Conservation (phyloP, 768 basidiomycete genomes). For the Mycena polygramma region DNA sequence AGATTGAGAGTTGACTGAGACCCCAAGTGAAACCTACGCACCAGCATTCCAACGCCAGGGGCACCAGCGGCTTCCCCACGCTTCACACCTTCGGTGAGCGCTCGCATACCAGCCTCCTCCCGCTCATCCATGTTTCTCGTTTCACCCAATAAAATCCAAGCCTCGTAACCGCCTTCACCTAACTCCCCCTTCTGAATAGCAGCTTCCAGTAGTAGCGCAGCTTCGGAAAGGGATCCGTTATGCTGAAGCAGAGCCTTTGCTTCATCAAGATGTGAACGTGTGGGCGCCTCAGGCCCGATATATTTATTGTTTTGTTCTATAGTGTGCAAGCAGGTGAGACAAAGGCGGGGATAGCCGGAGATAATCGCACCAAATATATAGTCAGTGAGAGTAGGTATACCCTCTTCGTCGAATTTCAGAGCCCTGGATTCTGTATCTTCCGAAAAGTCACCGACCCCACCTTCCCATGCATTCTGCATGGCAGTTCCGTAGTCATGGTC, state of each 20-base stretch:
- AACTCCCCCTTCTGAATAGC: constrained; percentile 87
- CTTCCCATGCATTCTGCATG: constrained; percentile 78
- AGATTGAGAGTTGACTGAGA: not conserved
- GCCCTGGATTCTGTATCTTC: constrained; percentile 49
- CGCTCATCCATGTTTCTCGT: constrained; percentile 92
- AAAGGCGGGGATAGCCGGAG: not conserved
- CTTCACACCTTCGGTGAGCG: constrained; percentile 79
- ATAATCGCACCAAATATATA: constrained; percentile 82
- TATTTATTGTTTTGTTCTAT: constrained; percentile 82
- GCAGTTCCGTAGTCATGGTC: constrained; percentile 71
- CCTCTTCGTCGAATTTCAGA: constrained; percentile 75
- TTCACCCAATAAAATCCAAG: constrained; percentile 94
- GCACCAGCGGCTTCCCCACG: constrained; percentile 74
- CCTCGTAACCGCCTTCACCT: constrained; percentile 86
- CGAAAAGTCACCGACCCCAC: constrained; percentile 60
- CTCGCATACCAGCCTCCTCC: constrained; percentile 85
- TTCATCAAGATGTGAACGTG: constrained; percentile 69
- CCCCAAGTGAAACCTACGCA: constrained; percentile 50
- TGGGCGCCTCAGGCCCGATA: constrained; percentile 62
- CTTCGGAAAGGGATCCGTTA: constrained; percentile 91
- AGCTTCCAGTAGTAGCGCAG: constrained; percentile 88
- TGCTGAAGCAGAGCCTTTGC: constrained; percentile 83
- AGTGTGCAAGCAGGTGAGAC: constrained; percentile 19
- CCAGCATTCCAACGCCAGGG: constrained; percentile 81
- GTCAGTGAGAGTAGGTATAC: constrained; percentile 77